Base-by-base conservation (phyloP, 257 asterid genomes). In the Oldenlandia corymbosa region DNA sequence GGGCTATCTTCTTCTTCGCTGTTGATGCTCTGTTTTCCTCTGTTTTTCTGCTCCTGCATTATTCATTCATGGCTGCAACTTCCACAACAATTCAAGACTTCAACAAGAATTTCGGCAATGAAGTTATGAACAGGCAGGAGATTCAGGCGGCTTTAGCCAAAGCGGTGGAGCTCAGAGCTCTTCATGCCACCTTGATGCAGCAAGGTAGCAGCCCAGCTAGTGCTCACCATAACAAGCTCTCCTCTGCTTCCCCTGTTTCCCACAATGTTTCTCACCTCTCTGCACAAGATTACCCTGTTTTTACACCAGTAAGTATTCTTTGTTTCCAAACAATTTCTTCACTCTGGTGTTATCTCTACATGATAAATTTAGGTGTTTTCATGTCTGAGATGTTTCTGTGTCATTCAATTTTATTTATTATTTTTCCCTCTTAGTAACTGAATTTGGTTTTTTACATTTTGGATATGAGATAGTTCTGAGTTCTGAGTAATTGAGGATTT, bases 231-330 rank as follows among this genome's bases (percentile, higher is more conserved):
- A 62, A 68, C 39, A 78, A 73, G 54, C 71, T 75, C 45, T 70
- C 85, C 24, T 68, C 88, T 55, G 74, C 84, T 54, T 91, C 96
- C 55, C 97, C 98, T 53, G 80, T 73, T 68, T 80, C 91, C 21
- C 86, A 76, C 65, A 87, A 76, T 70, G 66, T 71, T 39, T 78
- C 82, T 9, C 78, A 83, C 59, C 72, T 92, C 9, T 87, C 96
- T 17, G 87, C 99, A 0, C 97, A 85, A 42, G 99, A 92, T 68
- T 92, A 89, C 73, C 97, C 97, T 18, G 90, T 89, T 80, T 92
- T 92, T 26, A 89, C 96, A 56, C 97, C 97, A 7, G 99, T 92
- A 69, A 86, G 85, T 78, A 21, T 9, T 51, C 30, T 28, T 50
- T 37, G 3, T 2, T 51, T 56, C 3, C 5, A n/a, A 10, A 17